Conservation (phyloP, 2,329 filamentous ascomycete species). For the Leptographium radiaticola region DNA sequence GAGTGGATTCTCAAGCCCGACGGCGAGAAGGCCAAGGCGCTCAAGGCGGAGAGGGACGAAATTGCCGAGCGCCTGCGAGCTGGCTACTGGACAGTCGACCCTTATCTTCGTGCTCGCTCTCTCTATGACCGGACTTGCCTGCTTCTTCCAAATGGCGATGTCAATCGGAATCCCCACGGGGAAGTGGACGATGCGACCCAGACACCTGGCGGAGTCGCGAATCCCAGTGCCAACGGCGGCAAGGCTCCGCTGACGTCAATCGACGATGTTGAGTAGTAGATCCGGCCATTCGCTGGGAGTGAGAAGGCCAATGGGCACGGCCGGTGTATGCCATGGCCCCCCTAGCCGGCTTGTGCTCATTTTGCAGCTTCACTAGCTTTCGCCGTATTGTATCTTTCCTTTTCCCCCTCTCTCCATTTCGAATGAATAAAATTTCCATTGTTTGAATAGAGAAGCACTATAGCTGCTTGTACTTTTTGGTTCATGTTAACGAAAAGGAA, state of each 20-base stretch:
- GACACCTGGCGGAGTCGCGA: background rate
- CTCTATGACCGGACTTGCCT: constrained; percentile 73
- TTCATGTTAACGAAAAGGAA: background rate
- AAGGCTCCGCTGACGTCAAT: constrained; percentile 22
- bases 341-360: background rate
- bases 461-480: background rate
- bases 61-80: constrained; percentile 51
- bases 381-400: background rate
- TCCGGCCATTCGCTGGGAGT: background rate
- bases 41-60: constrained; percentile 44
- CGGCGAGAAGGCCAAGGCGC: constrained; percentile 29
- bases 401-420: background rate
- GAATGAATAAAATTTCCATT: background rate
- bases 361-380: background rate
- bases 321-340: background rate
- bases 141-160: constrained; percentile 50
- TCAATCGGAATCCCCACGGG: constrained; percentile 51
- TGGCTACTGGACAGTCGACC: constrained; percentile 85
- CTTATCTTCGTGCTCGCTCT: constrained; percentile 70
- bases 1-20: constrained; percentile 54
- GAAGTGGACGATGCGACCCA: constrained; percentile 9
- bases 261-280: constrained; percentile 30
- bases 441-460: background rate
- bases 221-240: constrained; percentile 8
- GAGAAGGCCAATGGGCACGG: background rate